Percentiles rank a stretch among this genome's conserved stretches.
phyloP scores from a whole-genome alignment of 352 stramenopile genomes.

The Aphanomyces cochlioides region DNA sequence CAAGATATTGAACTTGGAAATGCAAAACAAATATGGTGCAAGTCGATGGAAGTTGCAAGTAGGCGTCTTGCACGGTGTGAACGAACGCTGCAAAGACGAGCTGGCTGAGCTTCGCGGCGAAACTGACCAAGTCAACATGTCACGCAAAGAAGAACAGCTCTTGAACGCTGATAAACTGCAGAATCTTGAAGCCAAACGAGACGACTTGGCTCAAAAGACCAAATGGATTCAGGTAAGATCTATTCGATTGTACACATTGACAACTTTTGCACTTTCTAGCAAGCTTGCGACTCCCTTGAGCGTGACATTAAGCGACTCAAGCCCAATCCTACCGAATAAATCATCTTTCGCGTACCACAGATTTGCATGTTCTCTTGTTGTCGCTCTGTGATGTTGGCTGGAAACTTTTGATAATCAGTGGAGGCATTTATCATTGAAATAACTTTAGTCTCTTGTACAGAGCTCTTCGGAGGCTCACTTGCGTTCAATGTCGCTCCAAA shows the following conservation, averaged over 20 bases:
- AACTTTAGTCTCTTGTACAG: no score
- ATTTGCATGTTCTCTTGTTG: no score
- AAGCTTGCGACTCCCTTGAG: conserved; percentile 37
- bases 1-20: conserved; percentile 66
- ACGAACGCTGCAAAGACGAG: conserved; percentile 40
- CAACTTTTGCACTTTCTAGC: conserved; percentile 25
- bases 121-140: conserved; percentile 54
- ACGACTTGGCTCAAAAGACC: conserved; percentile 46
- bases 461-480: no score
- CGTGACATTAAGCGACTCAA: conserved; percentile 34
- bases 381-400: no score
- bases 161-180: conserved; percentile 61
- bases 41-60: conserved; percentile 63
- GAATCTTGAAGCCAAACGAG: conserved; percentile 50
- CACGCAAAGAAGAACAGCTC: conserved; percentile 62
- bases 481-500: no score
- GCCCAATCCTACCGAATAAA: conserved; percentile 12
- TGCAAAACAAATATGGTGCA: conserved; percentile 67
- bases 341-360: no score
- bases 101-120: conserved; percentile 40
- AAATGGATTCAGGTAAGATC: conserved; percentile 23
- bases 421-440: no score
- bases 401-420: no score
- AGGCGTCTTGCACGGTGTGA: conserved; percentile 59
- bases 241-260: neutral